These are phyloP conservation scores for Pulveroboletus sp. DNA, from an alignment of 768 basidiomycete species.

Conservation along the genomic window DNA sequence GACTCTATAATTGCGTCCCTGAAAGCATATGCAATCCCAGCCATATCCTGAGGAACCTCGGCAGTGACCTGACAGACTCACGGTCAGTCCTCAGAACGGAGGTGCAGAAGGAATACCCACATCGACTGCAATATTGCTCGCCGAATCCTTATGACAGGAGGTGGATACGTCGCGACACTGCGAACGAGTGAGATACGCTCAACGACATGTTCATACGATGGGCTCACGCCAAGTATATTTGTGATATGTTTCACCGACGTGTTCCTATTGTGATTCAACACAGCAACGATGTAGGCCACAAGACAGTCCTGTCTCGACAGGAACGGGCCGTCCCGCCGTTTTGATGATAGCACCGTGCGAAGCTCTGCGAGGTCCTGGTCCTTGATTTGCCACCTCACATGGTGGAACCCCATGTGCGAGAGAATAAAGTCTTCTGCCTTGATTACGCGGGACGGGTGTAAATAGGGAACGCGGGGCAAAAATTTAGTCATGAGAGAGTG, in stretches of 20 bases:
- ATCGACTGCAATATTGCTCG: slow-evolving; percentile 13
- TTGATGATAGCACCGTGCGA: slow-evolving; percentile 1
- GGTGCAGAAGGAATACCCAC: slow-evolving; percentile 6
- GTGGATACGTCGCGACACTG: slow-evolving; percentile 14
- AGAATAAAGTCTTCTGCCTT: slow-evolving; percentile 8
- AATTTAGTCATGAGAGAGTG: slow-evolving; percentile 8
- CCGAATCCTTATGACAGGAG: slow-evolving; percentile 8
- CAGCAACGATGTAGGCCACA: slow-evolving; percentile 22
- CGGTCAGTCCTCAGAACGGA: neutral
- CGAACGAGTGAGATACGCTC: neutral
- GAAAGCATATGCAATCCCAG: slow-evolving; percentile 12
- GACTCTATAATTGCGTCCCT: slow-evolving; percentile 9
- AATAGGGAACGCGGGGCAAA: slow-evolving; percentile 16
- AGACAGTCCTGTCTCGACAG: slow-evolving; percentile 28
- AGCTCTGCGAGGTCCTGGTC: slow-evolving; percentile 4
- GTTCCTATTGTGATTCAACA: slow-evolving; percentile 14
- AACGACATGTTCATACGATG: neutral
- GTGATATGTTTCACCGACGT: slow-evolving; percentile 15
- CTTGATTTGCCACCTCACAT: slow-evolving; percentile 7
- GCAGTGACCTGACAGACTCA: neutral
- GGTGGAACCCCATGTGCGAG: neutral
- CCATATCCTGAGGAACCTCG: slow-evolving; percentile 12
- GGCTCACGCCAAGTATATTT: slow-evolving; percentile 23
- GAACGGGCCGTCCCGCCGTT: neutral
- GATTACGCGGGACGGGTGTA: slow-evolving; percentile 5